Evolutionary conservation across 768 basidiomycete species (phyloP).

Genomic region (Tricholoma hemisulphureum): DNA sequence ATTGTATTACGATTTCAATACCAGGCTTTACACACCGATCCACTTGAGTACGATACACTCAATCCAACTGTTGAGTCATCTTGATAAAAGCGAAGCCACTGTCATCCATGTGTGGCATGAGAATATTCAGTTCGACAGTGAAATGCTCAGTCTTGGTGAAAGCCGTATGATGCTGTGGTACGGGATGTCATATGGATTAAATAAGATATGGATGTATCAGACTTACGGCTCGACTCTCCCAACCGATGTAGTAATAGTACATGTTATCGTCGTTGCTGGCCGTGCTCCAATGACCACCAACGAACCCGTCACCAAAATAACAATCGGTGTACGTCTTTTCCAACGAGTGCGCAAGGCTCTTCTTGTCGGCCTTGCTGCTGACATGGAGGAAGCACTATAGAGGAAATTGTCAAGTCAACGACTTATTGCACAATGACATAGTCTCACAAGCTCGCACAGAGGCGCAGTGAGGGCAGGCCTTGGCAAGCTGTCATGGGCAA

Average conservation of each 20-base stretch:
- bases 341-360: background rate
- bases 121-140: background rate
- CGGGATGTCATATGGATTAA: background rate
- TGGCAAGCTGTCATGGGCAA: background rate
- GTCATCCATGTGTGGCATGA: conserved; percentile 1
- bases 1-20: too few relatives aligned
- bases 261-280: background rate
- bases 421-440: background rate
- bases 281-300: background rate
- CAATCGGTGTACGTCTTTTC: background rate
- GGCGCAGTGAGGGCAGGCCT: background rate
- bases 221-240: background rate
- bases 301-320: background rate
- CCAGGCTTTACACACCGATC: too few relatives aligned
- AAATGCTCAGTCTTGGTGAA: background rate
- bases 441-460: background rate
- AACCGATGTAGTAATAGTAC: background rate
- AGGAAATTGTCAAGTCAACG: background rate
- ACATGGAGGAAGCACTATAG: background rate
- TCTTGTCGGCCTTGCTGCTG: background rate
- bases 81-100: background rate
- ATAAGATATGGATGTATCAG: background rate
- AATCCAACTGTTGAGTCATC: background rate
- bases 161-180: background rate
- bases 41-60: too few relatives aligned